Conservation (phyloP, 139 green algal species). For the Tetraselmis striata region DNA sequence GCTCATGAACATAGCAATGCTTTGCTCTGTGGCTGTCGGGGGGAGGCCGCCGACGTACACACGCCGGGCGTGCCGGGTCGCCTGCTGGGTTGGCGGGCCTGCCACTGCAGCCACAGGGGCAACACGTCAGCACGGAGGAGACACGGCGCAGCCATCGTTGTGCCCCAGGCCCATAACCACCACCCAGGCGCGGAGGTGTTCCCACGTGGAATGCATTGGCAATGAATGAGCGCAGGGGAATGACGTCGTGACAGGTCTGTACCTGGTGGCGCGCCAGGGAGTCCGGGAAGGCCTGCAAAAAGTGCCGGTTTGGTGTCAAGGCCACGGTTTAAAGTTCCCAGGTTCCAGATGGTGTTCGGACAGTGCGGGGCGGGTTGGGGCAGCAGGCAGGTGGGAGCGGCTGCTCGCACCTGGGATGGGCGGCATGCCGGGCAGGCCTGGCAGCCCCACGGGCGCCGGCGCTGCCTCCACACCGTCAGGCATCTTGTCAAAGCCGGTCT, state of each 20-base stretch:
- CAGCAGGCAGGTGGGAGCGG: neutral
- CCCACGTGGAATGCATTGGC: neutral
- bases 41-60: slow-evolving; percentile 96
- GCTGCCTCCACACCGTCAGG: neutral
- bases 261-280: neutral
- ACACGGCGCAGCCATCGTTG: neutral
- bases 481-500: slow-evolving; percentile 9
- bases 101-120: slow-evolving; percentile 7
- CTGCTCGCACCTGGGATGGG: neutral
- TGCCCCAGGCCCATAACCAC: neutral
- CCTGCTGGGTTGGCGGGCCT: slow-evolving; percentile 62
- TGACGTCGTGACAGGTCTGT: neutral
- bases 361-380: neutral
- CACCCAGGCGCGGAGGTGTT: no score
- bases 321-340: neutral
- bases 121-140: neutral
- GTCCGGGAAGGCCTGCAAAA: neutral
- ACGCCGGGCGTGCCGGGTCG: slow-evolving; percentile 82
- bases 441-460: neutral
- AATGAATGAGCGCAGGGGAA: neutral
- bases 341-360: neutral
- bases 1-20: slow-evolving; percentile 79
- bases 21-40: slow-evolving; percentile 74
- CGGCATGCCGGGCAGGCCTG: neutral
- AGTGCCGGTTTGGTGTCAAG: neutral